Evolutionary conservation across 1,284 basidiomycete species (phyloP), one percentile per base, ranked within the genome.

Genomic region (Malassezia yamatoensis): DNA sequence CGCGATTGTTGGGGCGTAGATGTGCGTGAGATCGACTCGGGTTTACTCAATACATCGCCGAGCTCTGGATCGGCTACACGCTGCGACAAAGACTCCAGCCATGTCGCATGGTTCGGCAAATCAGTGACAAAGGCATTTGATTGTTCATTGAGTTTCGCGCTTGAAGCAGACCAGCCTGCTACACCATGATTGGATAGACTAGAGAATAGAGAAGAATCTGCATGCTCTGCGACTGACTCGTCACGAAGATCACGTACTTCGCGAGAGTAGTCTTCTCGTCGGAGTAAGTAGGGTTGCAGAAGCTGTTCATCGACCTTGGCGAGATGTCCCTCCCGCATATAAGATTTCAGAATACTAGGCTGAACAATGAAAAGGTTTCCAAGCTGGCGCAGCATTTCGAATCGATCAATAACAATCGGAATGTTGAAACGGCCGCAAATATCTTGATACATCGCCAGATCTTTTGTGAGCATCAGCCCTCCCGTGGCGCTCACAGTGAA

Each of bases 391-490:
- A 98, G 85, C 80, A 98, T 96, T 73, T 98, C 94, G 78, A 94
- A 99, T 16, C 94, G 88, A 75, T 96, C 93, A 60, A 85, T 83
- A 3, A 99, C 80, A 1, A 87, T 81, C 1, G 87, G 81, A 40
- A 94, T 85, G 33, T 81, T 80, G 76, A 93, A 96, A 12, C 82
- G 83, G 57, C 81, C 79, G 61, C 96, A 83, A 2, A 83, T 83
- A 66, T 98, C 94, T 79, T 98, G 94, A 72, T 98, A 99, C 41
- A 87, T 85, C 64, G 93, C 94, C 61, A 99, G 82, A 74, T 99
- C 94, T 88, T 96, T 96, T 20, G 93, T 93, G 38, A 99, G 83
- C 88, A 98, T 94, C 48, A 99, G 80, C 5, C 93, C 94, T 45
- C 94, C 94, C 0, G 90, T 90, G 0, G 90, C 90, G 67, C 86